A percentile compares a stretch with the other conserved stretches of the same genome.
Evolutionary conservation across 371 early-diverging fungal species (phyloP).

Genomic region (Mortierella sp.): DNA sequence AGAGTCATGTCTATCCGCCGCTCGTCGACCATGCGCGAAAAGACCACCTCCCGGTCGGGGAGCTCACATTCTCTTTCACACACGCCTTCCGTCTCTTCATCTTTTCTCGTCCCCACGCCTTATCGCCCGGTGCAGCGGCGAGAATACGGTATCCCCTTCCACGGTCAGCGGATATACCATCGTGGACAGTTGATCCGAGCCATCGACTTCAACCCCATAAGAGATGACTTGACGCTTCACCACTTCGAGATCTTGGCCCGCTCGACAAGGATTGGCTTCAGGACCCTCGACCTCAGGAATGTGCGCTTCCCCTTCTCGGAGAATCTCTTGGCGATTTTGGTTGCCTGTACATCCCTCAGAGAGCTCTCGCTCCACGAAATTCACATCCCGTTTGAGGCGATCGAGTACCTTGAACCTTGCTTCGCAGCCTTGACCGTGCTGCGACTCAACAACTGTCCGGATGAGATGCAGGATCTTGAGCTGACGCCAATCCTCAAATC

Average conservation of each 20-base stretch:
- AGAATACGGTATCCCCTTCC: constrained; percentile 55
- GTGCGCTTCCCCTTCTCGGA: constrained; percentile 39
- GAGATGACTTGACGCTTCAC: constrained; percentile 19
- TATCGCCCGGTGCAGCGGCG: constrained; percentile 26
- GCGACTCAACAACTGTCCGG: constrained; percentile 30
- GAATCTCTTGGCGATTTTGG: constrained; percentile 39
- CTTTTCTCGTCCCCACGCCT: constrained; percentile 28
- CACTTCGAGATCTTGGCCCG: constrained; percentile 56
- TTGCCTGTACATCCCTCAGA: constrained; percentile 26
- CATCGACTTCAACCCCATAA: constrained; percentile 34
- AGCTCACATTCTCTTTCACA: constrained; percentile 8
- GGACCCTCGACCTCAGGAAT: constrained; percentile 36
- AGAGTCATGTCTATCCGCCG: constrained; percentile 18
- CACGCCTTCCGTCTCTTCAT: neutral
- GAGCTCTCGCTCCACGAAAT: constrained; percentile 27
- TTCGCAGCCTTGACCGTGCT: constrained; percentile 30
- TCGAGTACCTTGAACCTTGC: constrained; percentile 30
- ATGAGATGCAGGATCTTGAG: constrained; percentile 32
- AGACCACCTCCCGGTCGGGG: neutral
- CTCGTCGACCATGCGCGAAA: constrained; percentile 24
- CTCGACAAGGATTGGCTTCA: constrained; percentile 46
- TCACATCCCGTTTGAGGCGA: constrained; percentile 28
- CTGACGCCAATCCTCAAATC: constrained; percentile 24
- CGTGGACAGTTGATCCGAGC: constrained; percentile 51
- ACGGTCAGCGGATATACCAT: constrained; percentile 42